Percentiles rank a stretch among this genome's conserved stretches.
Evolutionary conservation across 768 basidiomycete genomes (phyloP).

Genomic region (Lentinus brumalis): DNA sequence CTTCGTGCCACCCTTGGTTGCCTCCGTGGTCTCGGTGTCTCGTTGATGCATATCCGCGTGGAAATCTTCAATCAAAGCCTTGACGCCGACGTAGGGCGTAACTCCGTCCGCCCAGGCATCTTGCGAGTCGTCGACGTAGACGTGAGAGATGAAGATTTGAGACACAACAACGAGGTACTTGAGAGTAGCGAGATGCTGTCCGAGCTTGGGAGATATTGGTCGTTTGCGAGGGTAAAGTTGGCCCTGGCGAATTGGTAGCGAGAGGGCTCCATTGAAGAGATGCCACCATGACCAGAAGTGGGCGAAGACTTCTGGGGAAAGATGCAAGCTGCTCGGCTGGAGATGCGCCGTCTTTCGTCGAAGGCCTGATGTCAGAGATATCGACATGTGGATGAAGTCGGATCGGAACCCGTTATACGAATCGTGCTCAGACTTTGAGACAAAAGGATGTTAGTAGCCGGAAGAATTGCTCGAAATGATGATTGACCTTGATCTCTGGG

Average conservation of each 20-base stretch:
- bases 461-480: neutral
- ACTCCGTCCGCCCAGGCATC: slow-evolving; percentile 83
- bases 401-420: slow-evolving; percentile 90
- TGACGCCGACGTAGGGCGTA: slow-evolving; percentile 81
- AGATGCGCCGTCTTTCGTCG: slow-evolving; percentile 29
- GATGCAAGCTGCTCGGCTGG: slow-evolving; percentile 69
- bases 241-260: slow-evolving; percentile 89
- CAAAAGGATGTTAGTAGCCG: slow-evolving; percentile 10
- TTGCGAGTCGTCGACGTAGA: slow-evolving; percentile 78
- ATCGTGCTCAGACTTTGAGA: slow-evolving; percentile 52
- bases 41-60: slow-evolving; percentile 93
- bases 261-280: slow-evolving; percentile 76
- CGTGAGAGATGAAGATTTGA: slow-evolving; percentile 83
- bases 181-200: slow-evolving; percentile 84
- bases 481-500: slow-evolving; percentile 50
- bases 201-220: slow-evolving; percentile 81
- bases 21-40: slow-evolving; percentile 72
- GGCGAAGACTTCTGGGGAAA: slow-evolving; percentile 81
- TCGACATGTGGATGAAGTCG: slow-evolving; percentile 89
- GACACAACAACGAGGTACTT: slow-evolving; percentile 84
- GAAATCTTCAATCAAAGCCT: slow-evolving; percentile 78
- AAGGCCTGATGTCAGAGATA: slow-evolving; percentile 76
- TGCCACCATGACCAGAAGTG: slow-evolving; percentile 95
- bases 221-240: slow-evolving; percentile 68
- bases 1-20: slow-evolving; percentile 59